Base-by-base conservation (phyloP, 257 asterid species). In the Vinca minor region DNA sequence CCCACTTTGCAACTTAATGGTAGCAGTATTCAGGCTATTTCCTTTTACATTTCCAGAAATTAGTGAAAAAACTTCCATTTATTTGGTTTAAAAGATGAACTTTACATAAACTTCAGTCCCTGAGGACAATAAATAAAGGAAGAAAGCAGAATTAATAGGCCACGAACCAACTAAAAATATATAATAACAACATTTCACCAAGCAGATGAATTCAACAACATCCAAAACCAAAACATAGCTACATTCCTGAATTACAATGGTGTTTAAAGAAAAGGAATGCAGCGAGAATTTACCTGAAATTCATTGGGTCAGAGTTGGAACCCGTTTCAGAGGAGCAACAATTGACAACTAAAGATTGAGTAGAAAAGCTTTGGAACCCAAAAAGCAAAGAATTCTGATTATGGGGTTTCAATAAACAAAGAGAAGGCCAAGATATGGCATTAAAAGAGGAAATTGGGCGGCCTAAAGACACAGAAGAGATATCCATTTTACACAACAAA, bases 241-340 rank as follows among this genome's bases (percentile, higher is more conserved):
- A 14, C 18, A 32, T 10, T 15, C 5, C 18, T 8, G 0, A 9
- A 15, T 17, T 26, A 34, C 14, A 63, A 28, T 28, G 6, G 11
- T 36, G 13, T 8, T 11, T 4, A 47, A 20, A 39, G 21, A 39
- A n/a, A 28, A 14, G 28, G 41, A 31, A 15, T 2, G 11, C 10
- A 9, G 2, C 3, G 25, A 47, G 4, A 1, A 20, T 31, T n/a
- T 77, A 87, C 97, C 96, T 82, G 62, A 65, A 74, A 78, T 76
- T 73, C 56, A 67, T 32, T 67, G 87, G 48, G 57, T 83, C 88
- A 41, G 88, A 74, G 62, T 76, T 50, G 71, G 81, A 72, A 25
- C 66, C 80, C 62, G 41, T 48, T 36, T 78, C 82, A 79, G 82
- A 69, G 49, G 87, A 82, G 71, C 76, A 78, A 66, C 94, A 81